Conservation (phyloP, 495 filamentous ascomycete genomes). For the Aspergillus nanangensis region DNA sequence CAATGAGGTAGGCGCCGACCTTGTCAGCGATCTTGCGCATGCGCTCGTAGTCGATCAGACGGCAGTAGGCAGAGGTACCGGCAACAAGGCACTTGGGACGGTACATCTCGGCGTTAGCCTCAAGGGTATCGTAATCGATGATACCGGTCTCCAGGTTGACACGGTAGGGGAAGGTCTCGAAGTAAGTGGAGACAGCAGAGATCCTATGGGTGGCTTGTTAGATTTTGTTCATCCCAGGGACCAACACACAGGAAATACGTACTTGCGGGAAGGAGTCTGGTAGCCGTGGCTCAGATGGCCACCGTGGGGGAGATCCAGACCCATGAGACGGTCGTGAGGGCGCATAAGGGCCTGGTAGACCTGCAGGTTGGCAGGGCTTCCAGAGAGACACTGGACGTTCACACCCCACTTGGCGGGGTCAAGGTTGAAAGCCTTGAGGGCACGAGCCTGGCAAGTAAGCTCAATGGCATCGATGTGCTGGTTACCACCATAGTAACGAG, state of each 20-base stretch:
- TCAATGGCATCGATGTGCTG: conserved; percentile 97
- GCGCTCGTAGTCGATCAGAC: conserved; percentile 91
- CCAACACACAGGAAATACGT: conserved; percentile 32
- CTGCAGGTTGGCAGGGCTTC: conserved; percentile 90
- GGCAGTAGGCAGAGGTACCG: conserved; percentile 97
- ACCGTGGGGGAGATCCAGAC: conserved; percentile 94
- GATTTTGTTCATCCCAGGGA: too few species aligned
- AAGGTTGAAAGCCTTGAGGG: conserved; percentile 85
- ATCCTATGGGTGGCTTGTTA: conserved; percentile 67
- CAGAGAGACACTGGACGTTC: conserved; percentile 94
- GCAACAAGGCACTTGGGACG: conserved; percentile 94
- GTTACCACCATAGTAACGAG: conserved; percentile 98
- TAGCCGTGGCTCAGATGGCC: conserved; percentile 98
- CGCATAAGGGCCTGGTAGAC: conserved; percentile 99
- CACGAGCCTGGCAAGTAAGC: conserved; percentile 91
- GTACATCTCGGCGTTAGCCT: conserved; percentile 90
- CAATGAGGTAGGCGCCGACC: conserved; percentile 89
- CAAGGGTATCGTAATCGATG: conserved; percentile 93
- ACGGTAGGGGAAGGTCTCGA: conserved; percentile 91
- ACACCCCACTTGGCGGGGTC: conserved; percentile 92
- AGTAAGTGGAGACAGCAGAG: conserved; percentile 90
- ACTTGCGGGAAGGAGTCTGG: conserved; percentile 90
- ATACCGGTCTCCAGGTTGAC: conserved; percentile 88
- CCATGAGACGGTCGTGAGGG: conserved; percentile 95
- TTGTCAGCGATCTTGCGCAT: conserved; percentile 97